Conservation (phyloP, 345 rosid species). For the Ricinus communis region DNA sequence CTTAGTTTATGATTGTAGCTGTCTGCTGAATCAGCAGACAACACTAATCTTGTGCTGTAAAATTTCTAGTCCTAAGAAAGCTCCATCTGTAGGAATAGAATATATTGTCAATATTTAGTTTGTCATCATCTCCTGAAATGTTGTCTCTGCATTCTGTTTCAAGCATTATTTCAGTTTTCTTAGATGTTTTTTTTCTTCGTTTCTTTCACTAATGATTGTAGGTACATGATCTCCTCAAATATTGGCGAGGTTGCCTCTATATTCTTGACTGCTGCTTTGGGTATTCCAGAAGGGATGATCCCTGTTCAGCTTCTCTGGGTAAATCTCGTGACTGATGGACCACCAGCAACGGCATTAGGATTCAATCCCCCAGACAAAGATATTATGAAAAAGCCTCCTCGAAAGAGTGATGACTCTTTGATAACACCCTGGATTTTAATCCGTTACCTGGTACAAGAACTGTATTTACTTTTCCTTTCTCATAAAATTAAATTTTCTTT, state of each 20-base stretch:
- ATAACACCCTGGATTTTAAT: constrained; percentile 92
- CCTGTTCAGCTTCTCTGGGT: constrained; percentile 99
- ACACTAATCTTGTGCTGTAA: neutral
- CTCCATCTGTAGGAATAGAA: too few relatives aligned
- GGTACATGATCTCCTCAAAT: constrained; percentile 99
- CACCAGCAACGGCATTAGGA: constrained; percentile 97
- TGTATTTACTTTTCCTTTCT: neutral
- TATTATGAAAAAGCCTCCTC: constrained; percentile 91
- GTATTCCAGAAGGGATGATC: constrained; percentile 98
- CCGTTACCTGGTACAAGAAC: constrained; percentile 77
- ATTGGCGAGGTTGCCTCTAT: constrained; percentile 98
- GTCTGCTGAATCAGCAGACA: neutral
- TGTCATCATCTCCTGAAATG: neutral
- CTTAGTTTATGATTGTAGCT: neutral
- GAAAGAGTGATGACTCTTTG: constrained; percentile 87
- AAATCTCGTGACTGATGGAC: constrained; percentile 97
- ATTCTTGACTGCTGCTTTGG: constrained; percentile 92
- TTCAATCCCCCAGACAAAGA: constrained; percentile 95
- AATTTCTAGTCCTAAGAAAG: neutral
- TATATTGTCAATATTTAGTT: too few relatives aligned
- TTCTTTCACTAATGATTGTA: constrained; percentile 25
- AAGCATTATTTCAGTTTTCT: neutral
- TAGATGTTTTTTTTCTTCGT: too few relatives aligned
- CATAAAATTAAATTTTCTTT: neutral
- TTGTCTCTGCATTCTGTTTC: neutral